Base-by-base conservation (phyloP, 2,329 filamentous ascomycete species). In the Thelonectria olida region DNA sequence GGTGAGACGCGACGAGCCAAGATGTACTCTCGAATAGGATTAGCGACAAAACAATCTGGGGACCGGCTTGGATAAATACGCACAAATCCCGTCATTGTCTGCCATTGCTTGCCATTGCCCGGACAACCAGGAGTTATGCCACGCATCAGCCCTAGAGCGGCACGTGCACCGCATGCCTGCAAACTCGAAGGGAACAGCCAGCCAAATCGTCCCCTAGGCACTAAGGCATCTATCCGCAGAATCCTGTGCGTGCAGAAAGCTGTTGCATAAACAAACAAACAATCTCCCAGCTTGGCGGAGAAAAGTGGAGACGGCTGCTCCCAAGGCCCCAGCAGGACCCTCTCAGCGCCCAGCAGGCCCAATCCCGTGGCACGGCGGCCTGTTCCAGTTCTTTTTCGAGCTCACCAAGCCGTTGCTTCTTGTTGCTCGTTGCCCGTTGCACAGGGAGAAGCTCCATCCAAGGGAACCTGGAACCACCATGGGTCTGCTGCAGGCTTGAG, bases 181-280 rank as follows among this genome's bases (percentile, higher is more conserved):
- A 58, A 48, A 31, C 20, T 42, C 28, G 45, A 44, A 51, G 34
- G 17, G 44, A 7, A 42, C 13, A 50, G 34, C 41, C 38, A 41
- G n/a, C 38, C 17, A 39, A n/a, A n/a, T n/a, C n/a, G 38, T 31
- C 42, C 28, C 36, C 57, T 47, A 45, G 62, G 58, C 61, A 65
- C 68, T 66, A 72, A 65, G 55, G 55, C 61, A 61, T 48, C 62
- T 15, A 9, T 64, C 31, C 7, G 7, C 7, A 34, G n/a, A 69
- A 68, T 67, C 65, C 61, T 68, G 31, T n/a, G n/a, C n/a, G 64
- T 67, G 67, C 54, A 53, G 67, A 62, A 44, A 54, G 60, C 51
- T 60, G 60, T 15, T 62, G 64, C 64, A 73, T 75, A 74, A 75
- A 75, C 66, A 75, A 75, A 75, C 73, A 75, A 75, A 75, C 73